Conservation (phyloP, 2,329 filamentous ascomycete genomes). For the Pseudomassariella vexata region DNA sequence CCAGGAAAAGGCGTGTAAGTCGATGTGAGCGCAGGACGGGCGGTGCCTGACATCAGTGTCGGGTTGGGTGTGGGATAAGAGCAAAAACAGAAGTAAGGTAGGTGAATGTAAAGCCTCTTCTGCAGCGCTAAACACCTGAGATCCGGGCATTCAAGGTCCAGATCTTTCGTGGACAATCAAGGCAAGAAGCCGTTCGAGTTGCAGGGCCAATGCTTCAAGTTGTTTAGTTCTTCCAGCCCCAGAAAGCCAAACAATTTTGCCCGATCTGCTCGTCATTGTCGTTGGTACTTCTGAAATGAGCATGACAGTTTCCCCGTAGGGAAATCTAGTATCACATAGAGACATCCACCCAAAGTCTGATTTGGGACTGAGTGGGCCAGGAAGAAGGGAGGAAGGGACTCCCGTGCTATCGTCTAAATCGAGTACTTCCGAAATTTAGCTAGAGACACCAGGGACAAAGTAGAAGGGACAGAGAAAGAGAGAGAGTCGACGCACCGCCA, state of each 20-base stretch:
- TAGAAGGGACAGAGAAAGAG: not conserved
- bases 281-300: conserved; percentile 15
- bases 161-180: conserved; percentile 18
- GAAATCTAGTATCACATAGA: conserved; percentile 16
- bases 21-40: conserved; percentile 12
- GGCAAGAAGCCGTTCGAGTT: conserved; percentile 27
- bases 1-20: conserved; percentile 5
- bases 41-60: conserved; percentile 12
- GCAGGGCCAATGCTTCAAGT: conserved; percentile 21
- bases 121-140: not conserved
- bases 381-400: no score
- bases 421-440: not conserved
- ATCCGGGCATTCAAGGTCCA: conserved; percentile 3
- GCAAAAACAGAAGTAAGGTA: not conserved
- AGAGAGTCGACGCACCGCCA: not conserved
- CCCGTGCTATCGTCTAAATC: not conserved
- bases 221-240: conserved; percentile 17
- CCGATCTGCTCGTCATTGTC: conserved; percentile 14
- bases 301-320: conserved; percentile 9
- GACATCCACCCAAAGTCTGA: no score
- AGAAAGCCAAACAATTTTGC: conserved; percentile 15
- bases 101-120: not conserved
- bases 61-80: conserved; percentile 11
- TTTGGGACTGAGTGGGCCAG: no score
- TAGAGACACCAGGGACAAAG: not conserved